A percentile compares a stretch with the other conserved stretches of the same genome.
phyloP scores from a whole-genome alignment of 225 moss, liverwort and hornwort species.

The Polytrichum formosum region DNA sequence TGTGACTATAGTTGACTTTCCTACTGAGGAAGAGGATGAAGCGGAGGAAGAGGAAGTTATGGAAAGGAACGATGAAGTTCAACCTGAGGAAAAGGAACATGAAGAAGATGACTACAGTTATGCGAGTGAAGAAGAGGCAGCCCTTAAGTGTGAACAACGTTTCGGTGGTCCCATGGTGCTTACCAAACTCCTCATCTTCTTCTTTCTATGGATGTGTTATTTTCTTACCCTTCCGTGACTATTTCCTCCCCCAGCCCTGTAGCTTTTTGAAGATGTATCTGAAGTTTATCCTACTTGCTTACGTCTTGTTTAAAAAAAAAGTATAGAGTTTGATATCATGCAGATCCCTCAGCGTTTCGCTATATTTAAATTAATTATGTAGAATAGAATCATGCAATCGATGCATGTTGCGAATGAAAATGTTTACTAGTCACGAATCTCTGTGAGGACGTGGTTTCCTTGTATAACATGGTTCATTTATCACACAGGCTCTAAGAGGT shows the following conservation, averaged over 20 bases:
- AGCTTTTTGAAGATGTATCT: background rate
- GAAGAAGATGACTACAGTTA: constrained; percentile 30
- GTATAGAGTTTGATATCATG: too few relatives aligned
- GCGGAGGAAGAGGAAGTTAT: constrained; percentile 28
- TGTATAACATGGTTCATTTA: too few relatives aligned
- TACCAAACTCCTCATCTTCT: background rate
- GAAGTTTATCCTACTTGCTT: too few relatives aligned
- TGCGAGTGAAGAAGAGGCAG: constrained; percentile 29
- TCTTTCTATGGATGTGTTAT: background rate
- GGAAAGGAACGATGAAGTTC: background rate
- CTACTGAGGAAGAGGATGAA: constrained; percentile 22
- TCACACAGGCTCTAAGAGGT: constrained; percentile 36
- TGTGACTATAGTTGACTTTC: background rate
- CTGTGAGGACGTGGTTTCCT: background rate
- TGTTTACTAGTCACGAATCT: background rate
- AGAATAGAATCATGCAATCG: too few relatives aligned
- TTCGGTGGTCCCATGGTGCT: constrained; percentile 41
- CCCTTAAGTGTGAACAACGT: constrained; percentile 36
- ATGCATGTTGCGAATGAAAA: too few relatives aligned
- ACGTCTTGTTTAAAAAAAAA: too few relatives aligned
- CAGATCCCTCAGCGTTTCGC: too few relatives aligned
- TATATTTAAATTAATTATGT: too few relatives aligned
- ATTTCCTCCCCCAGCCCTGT: background rate
- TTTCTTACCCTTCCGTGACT: background rate
- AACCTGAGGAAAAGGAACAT: constrained; percentile 22